Evolutionary conservation across 2,329 filamentous ascomycete genomes (phyloP).

Genomic region (Huntiella omanensis): DNA sequence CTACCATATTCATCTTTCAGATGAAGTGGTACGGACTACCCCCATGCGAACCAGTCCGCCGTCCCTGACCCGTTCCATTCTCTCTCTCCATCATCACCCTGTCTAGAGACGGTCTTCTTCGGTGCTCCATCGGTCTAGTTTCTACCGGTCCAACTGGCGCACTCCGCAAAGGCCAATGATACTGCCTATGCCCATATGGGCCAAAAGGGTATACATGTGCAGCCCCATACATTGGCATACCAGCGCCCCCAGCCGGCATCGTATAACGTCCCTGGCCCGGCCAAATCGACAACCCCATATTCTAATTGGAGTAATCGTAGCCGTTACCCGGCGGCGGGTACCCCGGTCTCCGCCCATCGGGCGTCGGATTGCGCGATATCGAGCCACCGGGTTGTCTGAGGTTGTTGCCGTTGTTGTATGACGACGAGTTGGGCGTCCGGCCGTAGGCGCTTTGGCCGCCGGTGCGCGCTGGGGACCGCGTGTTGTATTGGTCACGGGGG

Average conservation of each 20-base stretch:
- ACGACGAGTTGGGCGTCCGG: slow-evolving; percentile 2
- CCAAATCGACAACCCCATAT: slow-evolving; percentile 5
- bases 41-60: background rate
- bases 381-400: slow-evolving; percentile 22
- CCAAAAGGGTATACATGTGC: too few relatives aligned
- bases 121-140: too few relatives aligned
- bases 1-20: slow-evolving; percentile 1
- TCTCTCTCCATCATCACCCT: too few relatives aligned
- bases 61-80: too few relatives aligned
- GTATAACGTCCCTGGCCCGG: background rate
- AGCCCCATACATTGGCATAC: too few relatives aligned
- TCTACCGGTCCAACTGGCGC: too few relatives aligned
- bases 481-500: slow-evolving; percentile 20
- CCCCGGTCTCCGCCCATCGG: slow-evolving; percentile 30
- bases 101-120: too few relatives aligned
- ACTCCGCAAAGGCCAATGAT: too few relatives aligned
- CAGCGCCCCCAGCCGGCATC: too few relatives aligned
- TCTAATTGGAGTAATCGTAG: slow-evolving; percentile 12
- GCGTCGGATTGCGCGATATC: slow-evolving; percentile 37
- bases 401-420: slow-evolving; percentile 2
- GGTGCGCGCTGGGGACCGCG: slow-evolving; percentile 33
- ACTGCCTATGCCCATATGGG: too few relatives aligned
- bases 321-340: slow-evolving; percentile 17
- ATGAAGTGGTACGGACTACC: slow-evolving; percentile 5
- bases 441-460: slow-evolving; percentile 16